Conservation (phyloP, 2,329 filamentous ascomycete species). For the Colletotrichum cordylinicola region DNA sequence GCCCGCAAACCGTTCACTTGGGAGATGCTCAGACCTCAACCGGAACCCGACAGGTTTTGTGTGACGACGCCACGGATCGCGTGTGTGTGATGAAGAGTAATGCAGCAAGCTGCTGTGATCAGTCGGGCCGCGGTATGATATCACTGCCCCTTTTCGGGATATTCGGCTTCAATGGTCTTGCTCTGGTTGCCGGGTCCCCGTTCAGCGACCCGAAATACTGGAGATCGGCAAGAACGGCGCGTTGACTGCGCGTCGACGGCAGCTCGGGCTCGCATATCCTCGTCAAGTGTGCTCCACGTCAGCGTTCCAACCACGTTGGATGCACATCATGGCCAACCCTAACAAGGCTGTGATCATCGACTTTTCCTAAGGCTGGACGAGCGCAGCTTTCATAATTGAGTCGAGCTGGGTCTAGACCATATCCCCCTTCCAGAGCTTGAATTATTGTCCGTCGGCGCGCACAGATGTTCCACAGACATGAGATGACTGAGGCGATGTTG, state of each 20-base stretch:
- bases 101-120: background rate
- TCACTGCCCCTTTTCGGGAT: background rate
- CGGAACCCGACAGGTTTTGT: background rate
- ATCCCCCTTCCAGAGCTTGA: background rate
- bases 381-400: background rate
- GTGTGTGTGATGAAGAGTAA: background rate
- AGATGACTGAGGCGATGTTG: background rate
- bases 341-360: background rate
- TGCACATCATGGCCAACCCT: background rate
- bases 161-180: background rate
- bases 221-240: background rate
- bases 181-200: background rate
- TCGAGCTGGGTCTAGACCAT: background rate
- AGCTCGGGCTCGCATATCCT: background rate
- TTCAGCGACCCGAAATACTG: background rate
- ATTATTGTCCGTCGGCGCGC: background rate
- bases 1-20: background rate
- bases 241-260: background rate
- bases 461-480: background rate
- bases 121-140: background rate
- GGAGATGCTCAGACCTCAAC: background rate
- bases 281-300: background rate
- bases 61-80: slow-evolving; percentile 11
- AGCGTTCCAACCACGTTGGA: background rate
- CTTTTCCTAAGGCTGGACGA: background rate